phyloP scores from a whole-genome alignment of 1,284 basidiomycete genomes.

The Agaricales sp. region DNA sequence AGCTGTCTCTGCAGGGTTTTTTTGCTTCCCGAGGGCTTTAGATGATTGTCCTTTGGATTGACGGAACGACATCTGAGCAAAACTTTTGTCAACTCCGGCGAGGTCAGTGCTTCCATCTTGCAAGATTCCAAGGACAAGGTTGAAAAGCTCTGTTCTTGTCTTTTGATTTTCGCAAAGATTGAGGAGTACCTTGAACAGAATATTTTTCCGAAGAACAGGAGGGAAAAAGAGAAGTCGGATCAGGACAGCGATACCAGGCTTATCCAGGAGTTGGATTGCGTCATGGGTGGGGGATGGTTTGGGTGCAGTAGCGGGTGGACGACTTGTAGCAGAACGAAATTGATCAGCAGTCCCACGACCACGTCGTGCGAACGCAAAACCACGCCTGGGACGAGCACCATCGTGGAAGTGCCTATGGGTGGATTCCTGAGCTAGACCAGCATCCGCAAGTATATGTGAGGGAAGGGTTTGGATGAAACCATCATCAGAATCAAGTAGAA shows the following conservation, averaged over 20 bases:
- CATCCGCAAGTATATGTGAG: constrained; percentile 78
- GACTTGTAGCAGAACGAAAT: constrained; percentile 9
- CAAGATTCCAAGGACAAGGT: constrained; percentile 83
- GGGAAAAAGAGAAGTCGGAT: constrained; percentile 96
- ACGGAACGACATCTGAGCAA: constrained; percentile 83
- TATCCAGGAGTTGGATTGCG: constrained; percentile 91
- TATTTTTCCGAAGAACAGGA: constrained; percentile 77
- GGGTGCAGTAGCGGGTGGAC: constrained; percentile 26
- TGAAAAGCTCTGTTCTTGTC: constrained; percentile 88
- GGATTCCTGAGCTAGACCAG: constrained; percentile 27
- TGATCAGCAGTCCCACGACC: neutral
- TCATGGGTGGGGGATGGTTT: constrained; percentile 61
- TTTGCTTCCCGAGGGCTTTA: constrained; percentile 65
- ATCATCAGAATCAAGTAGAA: constrained; percentile 81
- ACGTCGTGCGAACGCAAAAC: constrained; percentile 16
- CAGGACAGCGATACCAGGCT: constrained; percentile 80
- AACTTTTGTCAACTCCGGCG: constrained; percentile 87
- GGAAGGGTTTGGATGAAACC: constrained; percentile 74
- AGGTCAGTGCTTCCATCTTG: constrained; percentile 94
- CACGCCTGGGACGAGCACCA: constrained; percentile 35
- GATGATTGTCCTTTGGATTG: constrained; percentile 43
- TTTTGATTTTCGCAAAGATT: constrained; percentile 95
- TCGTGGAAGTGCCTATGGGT: constrained; percentile 31
- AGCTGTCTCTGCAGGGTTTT: constrained; percentile 25
- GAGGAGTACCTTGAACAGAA: constrained; percentile 85